phyloP scores from a whole-genome alignment of 768 basidiomycete genomes.

The Tylopilus subfusipes region DNA sequence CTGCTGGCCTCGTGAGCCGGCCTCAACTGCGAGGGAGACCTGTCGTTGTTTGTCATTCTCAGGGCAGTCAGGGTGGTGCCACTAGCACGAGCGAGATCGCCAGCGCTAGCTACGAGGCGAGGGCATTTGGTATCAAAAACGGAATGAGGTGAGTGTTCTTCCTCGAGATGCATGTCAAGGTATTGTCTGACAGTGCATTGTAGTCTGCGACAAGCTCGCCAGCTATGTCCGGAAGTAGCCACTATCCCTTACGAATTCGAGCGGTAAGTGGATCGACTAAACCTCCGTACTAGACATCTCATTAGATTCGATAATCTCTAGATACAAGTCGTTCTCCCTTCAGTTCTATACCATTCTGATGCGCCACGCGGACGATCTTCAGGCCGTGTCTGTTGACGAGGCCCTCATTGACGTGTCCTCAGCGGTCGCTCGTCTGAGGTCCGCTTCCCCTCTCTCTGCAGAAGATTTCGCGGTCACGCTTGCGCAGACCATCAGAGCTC shows the following conservation, averaged over 20 bases:
- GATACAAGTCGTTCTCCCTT: conserved; percentile 80
- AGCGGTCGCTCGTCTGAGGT: conserved; percentile 41
- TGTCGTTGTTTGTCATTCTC: conserved; percentile 93
- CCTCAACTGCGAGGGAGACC: conserved; percentile 86
- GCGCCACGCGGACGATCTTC: conserved; percentile 83
- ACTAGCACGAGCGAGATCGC: conserved; percentile 94
- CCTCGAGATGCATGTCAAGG: not conserved
- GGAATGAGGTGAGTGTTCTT: conserved; percentile 78
- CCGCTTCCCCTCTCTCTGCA: conserved; percentile 21
- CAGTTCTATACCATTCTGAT: conserved; percentile 93
- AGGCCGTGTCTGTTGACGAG: conserved; percentile 96
- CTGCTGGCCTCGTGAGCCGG: conserved; percentile 77
- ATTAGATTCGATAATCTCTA: conserved; percentile 28
- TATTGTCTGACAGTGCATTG: not conserved
- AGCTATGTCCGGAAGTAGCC: conserved; percentile 65
- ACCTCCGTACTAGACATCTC: not conserved
- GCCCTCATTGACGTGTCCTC: conserved; percentile 86
- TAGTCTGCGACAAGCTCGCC: conserved; percentile 76
- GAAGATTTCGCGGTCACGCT: conserved; percentile 69
- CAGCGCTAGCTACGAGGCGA: conserved; percentile 90
- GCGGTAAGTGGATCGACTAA: conserved; percentile 38
- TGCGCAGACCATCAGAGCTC: conserved; percentile 75
- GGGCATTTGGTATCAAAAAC: conserved; percentile 82
- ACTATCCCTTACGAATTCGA: conserved; percentile 97
- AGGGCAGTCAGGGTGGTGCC: conserved; percentile 64